A percentile compares a stretch with the other conserved stretches of the same genome.
These are phyloP conservation scores for Sclerotinia minor DNA, from an alignment of 2,329 filamentous ascomycete species.

Conservation along the genomic window DNA sequence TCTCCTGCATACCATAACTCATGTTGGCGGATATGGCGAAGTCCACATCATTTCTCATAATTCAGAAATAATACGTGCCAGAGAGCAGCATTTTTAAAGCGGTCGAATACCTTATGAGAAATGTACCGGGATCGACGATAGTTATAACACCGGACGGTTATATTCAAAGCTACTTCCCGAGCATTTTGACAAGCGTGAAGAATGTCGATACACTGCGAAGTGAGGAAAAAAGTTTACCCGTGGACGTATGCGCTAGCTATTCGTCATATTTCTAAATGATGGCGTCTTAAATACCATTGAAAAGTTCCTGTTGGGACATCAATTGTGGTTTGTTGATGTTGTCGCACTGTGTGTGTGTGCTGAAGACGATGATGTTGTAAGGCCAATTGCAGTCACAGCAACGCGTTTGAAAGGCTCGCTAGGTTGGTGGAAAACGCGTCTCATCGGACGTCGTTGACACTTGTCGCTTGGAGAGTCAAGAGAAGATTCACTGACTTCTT, in stretches of 20 bases:
- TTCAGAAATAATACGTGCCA: neutral
- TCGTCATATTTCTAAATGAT: neutral
- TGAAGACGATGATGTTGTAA: neutral
- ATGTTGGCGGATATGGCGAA: neutral
- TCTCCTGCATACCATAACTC: neutral
- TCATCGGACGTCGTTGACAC: neutral
- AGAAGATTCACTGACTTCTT: neutral
- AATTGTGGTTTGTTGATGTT: neutral
- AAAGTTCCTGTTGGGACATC: too few relatives aligned
- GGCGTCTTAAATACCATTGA: neutral
- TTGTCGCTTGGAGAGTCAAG: neutral
- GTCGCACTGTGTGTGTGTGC: neutral
- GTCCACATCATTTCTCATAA: neutral
- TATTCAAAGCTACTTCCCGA: neutral
- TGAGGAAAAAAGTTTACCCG: neutral
- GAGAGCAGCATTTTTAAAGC: slow-evolving; percentile 4
- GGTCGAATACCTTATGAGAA: neutral
- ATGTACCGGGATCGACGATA: neutral
- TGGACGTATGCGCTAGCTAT: neutral
- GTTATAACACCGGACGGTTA: neutral
- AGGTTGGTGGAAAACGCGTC: neutral
- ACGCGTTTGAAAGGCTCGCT: neutral
- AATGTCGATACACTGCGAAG: neutral
- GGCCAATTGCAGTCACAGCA: too few relatives aligned
- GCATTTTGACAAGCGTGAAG: neutral